Evolutionary conservation across 805 yeast species (phyloP).

Genomic region (Candida caryicola): DNA sequence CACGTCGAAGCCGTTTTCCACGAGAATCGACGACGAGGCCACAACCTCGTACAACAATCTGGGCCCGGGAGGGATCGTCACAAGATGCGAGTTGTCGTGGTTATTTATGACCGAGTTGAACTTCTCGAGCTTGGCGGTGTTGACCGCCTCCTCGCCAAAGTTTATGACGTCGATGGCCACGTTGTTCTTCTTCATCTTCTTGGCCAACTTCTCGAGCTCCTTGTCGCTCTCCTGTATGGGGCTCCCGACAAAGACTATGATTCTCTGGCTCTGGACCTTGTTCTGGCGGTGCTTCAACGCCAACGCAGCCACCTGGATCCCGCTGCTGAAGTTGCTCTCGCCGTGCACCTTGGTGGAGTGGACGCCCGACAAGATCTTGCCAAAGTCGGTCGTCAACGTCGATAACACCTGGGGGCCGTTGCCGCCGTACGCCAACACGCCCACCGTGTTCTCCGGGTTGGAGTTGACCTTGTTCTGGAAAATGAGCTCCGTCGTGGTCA

Average conservation of each 20-base stretch:
- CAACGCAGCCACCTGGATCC: constrained; percentile 85
- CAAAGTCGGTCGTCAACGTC: constrained; percentile 83
- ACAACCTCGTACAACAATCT: constrained; percentile 78
- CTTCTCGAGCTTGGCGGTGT: constrained; percentile 75
- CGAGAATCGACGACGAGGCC: constrained; percentile 70
- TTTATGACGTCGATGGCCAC: constrained; percentile 86
- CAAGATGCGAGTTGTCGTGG: constrained; percentile 75
- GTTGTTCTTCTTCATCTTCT: constrained; percentile 88
- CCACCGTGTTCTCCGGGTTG: constrained; percentile 94
- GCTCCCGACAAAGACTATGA: constrained; percentile 84
- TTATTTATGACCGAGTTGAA: constrained; percentile 72
- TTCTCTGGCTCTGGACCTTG: constrained; percentile 86
- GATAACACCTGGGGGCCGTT: constrained; percentile 79
- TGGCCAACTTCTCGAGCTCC: constrained; percentile 80
- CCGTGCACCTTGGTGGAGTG: constrained; percentile 78
- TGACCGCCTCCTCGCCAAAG: constrained; percentile 83
- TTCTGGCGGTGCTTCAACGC: constrained; percentile 96
- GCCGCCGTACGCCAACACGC: constrained; percentile 86
- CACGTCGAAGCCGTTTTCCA: constrained; percentile 57
- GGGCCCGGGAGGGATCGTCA: constrained; percentile 87
- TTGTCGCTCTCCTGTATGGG: constrained; percentile 70
- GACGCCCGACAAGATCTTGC: constrained; percentile 78
- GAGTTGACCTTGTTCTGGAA: constrained; percentile 82
- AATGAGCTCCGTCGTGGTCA: constrained; percentile 82
- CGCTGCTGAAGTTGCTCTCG: constrained; percentile 63